Evolutionary conservation across 1,284 basidiomycete genomes (phyloP).

Genomic region (Papiliotrema laurentii): DNA sequence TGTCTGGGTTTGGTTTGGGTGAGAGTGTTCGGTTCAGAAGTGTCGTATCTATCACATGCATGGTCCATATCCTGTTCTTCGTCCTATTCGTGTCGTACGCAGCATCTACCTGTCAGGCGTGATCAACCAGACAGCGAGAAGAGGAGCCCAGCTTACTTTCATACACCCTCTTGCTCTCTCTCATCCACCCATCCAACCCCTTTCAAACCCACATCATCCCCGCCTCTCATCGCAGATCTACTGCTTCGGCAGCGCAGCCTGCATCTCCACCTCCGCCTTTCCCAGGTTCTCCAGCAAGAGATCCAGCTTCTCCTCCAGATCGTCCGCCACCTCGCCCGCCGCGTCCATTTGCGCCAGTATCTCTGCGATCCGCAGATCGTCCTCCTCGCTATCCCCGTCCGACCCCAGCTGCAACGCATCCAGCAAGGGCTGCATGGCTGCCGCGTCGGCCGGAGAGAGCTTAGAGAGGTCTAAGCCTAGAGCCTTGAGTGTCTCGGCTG

Average conservation of each 20-base stretch:
- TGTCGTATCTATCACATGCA: background rate
- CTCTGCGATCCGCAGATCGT: constrained; percentile 28
- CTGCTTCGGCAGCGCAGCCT: constrained; percentile 2
- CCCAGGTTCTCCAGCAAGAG: constrained; percentile 34
- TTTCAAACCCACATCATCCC: no score
- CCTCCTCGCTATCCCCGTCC: constrained; percentile 17
- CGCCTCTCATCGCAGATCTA: no score
- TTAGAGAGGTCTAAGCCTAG: constrained; percentile 19
- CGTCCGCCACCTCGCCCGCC: constrained; percentile 44
- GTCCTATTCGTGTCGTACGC: no score
- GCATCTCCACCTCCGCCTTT: constrained; percentile 18
- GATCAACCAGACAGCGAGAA: no score
- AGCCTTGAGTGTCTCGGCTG: background rate
- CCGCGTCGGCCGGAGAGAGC: constrained; percentile 20
- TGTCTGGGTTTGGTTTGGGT: background rate
- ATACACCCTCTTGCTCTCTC: background rate
- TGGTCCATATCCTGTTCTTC: no score
- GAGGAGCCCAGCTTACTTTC: no score
- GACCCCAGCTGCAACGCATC: constrained; percentile 15
- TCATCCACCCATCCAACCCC: background rate
- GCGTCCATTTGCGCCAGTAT: constrained; percentile 43
- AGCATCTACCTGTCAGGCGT: no score
- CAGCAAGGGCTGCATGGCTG: constrained; percentile 22
- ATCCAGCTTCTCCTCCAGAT: constrained; percentile 44
- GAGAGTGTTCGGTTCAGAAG: background rate